Percentiles rank a stretch among this genome's conserved stretches.
These are phyloP conservation scores for Clathrospora elynae DNA, from an alignment of 2,329 filamentous ascomycete genomes.

Conservation along the genomic window DNA sequence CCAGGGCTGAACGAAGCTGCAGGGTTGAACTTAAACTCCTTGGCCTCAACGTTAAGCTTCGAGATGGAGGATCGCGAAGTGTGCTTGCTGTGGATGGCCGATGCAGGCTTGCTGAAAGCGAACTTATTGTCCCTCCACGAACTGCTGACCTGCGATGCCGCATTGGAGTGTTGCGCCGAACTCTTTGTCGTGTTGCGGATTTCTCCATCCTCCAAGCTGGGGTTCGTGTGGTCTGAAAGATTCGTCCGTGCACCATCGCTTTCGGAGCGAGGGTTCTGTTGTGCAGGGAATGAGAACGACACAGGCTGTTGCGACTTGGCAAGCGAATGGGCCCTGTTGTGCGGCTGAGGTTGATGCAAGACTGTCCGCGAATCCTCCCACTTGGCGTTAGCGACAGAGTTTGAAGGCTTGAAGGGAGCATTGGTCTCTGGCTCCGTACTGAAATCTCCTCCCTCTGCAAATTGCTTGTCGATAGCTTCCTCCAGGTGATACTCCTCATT, in stretches of 20 bases:
- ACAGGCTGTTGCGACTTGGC: slow-evolving; percentile 63
- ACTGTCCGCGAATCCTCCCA: slow-evolving; percentile 51
- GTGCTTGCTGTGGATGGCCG: slow-evolving; percentile 58
- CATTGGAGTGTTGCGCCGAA: slow-evolving; percentile 44
- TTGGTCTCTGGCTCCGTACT: slow-evolving; percentile 59
- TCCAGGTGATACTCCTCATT: slow-evolving; percentile 85
- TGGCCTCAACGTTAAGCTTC: slow-evolving; percentile 85
- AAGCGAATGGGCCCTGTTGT: slow-evolving; percentile 73
- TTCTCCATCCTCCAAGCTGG: slow-evolving; percentile 45
- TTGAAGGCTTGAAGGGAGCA: slow-evolving; percentile 34
- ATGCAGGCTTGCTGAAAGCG: slow-evolving; percentile 39
- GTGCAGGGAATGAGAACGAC: slow-evolving; percentile 38
- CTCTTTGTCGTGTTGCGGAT: slow-evolving; percentile 25
- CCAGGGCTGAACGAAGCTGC: slow-evolving; percentile 56
- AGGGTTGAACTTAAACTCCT: slow-evolving; percentile 80
- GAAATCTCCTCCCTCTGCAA: slow-evolving; percentile 74
- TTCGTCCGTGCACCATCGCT: slow-evolving; percentile 51
- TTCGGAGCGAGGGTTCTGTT: slow-evolving; percentile 42
- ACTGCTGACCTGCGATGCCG: slow-evolving; percentile 45
- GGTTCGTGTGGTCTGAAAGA: slow-evolving; percentile 47
- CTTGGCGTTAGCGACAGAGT: slow-evolving; percentile 32
- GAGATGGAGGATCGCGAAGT: slow-evolving; percentile 72
- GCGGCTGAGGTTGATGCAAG: slow-evolving; percentile 74
- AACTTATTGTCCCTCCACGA: slow-evolving; percentile 46
- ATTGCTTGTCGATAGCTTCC: slow-evolving; percentile 75